Evolutionary conservation across 129 eudicot genomes (phyloP).

Genomic region (Flaveria linearis): DNA sequence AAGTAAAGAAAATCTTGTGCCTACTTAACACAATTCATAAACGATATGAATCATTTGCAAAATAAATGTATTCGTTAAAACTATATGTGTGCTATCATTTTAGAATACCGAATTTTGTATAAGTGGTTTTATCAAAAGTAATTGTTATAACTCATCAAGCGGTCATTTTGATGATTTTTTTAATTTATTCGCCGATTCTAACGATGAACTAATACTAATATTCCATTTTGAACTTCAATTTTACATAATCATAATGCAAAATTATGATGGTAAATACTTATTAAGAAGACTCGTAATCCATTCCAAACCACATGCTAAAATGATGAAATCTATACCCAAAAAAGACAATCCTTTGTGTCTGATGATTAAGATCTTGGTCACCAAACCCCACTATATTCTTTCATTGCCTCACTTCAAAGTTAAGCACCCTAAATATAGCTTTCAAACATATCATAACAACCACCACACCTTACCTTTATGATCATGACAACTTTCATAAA

Average conservation of each 20-base stretch:
- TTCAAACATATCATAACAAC: slow-evolving; percentile 32
- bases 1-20: too few relatives aligned
- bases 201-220: too few relatives aligned
- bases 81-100: too few relatives aligned
- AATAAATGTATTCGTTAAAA: too few relatives aligned
- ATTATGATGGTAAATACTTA: background rate
- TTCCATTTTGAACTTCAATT: background rate
- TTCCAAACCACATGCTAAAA: background rate
- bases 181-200: too few relatives aligned
- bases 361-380: slow-evolving; percentile 20
- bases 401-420: slow-evolving; percentile 56
- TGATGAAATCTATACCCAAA: slow-evolving; percentile 8
- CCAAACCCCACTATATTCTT: slow-evolving; percentile 36
- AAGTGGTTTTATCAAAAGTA: too few relatives aligned
- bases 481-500: slow-evolving; percentile 26
- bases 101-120: too few relatives aligned
- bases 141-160: too few relatives aligned
- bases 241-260: background rate
- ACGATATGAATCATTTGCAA: too few relatives aligned
- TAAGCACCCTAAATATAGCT: slow-evolving; percentile 42
- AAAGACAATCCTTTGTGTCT: slow-evolving; percentile 19
- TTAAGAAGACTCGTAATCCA: background rate
- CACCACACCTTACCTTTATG: slow-evolving; percentile 25
- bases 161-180: too few relatives aligned
- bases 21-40: too few relatives aligned